Evolutionary conservation across 2,329 filamentous ascomycete genomes (phyloP), one percentile per base, ranked within the genome.

Genomic region (Hypomyces rosellus): DNA sequence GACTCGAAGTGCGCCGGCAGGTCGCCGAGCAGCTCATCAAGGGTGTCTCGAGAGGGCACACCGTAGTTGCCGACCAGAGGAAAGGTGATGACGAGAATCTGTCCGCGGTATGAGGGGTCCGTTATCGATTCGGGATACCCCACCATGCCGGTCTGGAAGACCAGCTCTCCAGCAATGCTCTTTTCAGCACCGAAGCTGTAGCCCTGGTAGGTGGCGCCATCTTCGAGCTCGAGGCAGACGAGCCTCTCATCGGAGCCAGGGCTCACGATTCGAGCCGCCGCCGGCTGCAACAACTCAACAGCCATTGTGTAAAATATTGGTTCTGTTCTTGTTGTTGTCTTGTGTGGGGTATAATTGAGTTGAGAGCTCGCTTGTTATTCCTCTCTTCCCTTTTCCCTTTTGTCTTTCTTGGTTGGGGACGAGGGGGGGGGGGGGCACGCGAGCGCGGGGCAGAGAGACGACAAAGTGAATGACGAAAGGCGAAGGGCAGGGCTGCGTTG

Each of bases 141-240:
- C 61, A 97, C 93, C 91, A 97, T 96, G 71, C 93, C 93, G 52
- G 93, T 99, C 80, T 97, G 92, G 76, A 99, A 99, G 73, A 99
- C 93, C 68, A 99, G 79, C 78, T 99, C 93, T 69, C 93, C 93
- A 59, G 92, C 88, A 64, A 95, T 84, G 74, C 89, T 96, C 80
- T 91, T 96, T 65, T 89, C 80, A 57, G 92, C 91, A 71, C 93
- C 93, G 68, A 99, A 99, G 80, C 90, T 96, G 76, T 89, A 90
- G 61, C 93, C 93, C 68, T 95, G 88, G 77, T 90, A 95, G 65
- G 89, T 81, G 52, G 86, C 83, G 71, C 91, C 90, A 76, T 97
- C 91, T 70, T 93, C 80, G 60, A 99, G 85, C 77, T 99, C 92
- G 59, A 99, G 86, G 68, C 86, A 87, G 74, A 95, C 80, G 64